Evolutionary conservation across 768 basidiomycete species (phyloP).

Genomic region (Tubosaeta sp.): DNA sequence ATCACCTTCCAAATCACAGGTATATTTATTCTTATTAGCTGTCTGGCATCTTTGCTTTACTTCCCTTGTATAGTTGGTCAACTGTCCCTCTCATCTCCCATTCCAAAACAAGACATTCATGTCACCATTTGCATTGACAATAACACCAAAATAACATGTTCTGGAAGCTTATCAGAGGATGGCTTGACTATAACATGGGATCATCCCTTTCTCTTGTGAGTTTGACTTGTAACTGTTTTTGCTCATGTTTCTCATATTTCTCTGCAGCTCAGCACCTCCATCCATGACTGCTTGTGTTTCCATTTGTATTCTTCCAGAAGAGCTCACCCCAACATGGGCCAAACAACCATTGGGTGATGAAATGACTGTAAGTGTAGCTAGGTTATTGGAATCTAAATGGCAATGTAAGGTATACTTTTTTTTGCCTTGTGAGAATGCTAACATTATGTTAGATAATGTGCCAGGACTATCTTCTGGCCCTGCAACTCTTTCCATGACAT

Average conservation of each 20-base stretch:
- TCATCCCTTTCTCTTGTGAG: conserved; percentile 1
- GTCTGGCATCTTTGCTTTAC: neutral
- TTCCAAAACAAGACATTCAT: neutral
- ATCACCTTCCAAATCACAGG: neutral
- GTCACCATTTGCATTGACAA: neutral
- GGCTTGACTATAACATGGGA: neutral
- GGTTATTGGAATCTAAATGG: neutral
- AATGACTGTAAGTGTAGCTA: neutral
- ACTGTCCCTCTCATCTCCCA: neutral
- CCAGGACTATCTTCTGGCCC: neutral
- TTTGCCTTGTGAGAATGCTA: neutral
- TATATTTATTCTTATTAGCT: neutral
- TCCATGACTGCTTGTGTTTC: neutral
- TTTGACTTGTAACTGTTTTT: neutral
- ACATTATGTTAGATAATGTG: neutral
- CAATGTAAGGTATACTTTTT: neutral
- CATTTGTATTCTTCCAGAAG: neutral
- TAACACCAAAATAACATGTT: conserved; percentile 1
- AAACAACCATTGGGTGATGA: neutral
- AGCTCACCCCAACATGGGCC: neutral
- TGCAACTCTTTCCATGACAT: neutral
- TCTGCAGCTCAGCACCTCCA: neutral
- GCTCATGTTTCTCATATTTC: neutral
- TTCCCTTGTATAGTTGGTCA: neutral
- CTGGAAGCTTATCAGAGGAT: neutral